Base-by-base conservation (phyloP, 176 grass and related monocot genomes). In the Themeda triandra region DNA sequence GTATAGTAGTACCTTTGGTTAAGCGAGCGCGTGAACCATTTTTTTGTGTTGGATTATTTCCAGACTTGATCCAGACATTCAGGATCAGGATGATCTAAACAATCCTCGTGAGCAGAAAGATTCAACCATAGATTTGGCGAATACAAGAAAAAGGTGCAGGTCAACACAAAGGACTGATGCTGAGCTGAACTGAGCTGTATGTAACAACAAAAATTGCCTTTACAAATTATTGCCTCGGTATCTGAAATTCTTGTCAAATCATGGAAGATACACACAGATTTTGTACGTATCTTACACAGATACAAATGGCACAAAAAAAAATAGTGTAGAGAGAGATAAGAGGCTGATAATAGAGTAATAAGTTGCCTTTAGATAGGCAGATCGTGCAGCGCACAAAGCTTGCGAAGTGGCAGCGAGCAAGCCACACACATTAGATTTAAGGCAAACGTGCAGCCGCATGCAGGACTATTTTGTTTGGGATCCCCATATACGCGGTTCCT, bases 151-250 rank as follows among this genome's bases (percentile, higher is more conserved):
- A 8, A 18, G 2, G 3, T 83, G 65, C 5, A n/a, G n/a, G 29
- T 79, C 67, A 79, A 66, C 29, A 45, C 9, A 56, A 66, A 44
- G 69, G 58, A 73, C 21, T 36, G 36, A n/a, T n/a, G n/a, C n/a
- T n/a, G n/a, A n/a, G n/a, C 59, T 28, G 53, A 44, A 27, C 58
- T 84, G 81, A 84, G 81, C 71, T 82, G 86, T 69, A 80, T 59
- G 76, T 75, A 80, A 75, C 69, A 75, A 75, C 76, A 84, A 89
- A 80, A 46, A 9, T 60, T 10, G 46, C 28, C 75, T 87, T 82
- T 81, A 49, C 42, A 67, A 78, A 51, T n/a, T n/a, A n/a, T 30
- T 29, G n/a, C n/a, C 24, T 73, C 29, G 27, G 6, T 31, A 32
- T 62, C 27, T 60, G 21, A 23, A 53, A 66, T 80, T 27, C 10